phyloP scores from a whole-genome alignment of 2,329 filamentous ascomycete genomes.

The Colletotrichum neosansevieriae region DNA sequence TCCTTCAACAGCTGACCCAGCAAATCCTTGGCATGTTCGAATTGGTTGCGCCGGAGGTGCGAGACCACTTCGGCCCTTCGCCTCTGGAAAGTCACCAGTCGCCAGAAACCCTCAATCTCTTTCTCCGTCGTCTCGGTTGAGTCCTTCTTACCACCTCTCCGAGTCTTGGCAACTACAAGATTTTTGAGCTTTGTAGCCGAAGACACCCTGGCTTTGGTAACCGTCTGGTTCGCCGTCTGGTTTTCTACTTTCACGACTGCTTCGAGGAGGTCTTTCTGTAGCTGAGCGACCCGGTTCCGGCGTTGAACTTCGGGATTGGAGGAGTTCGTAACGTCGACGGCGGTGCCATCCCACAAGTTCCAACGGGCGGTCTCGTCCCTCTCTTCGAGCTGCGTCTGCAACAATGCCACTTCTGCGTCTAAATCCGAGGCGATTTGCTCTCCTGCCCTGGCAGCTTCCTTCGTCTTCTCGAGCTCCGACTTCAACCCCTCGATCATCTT shows the following conservation, averaged over 20 bases:
- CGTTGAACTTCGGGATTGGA: not conserved
- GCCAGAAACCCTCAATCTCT: constrained; percentile 16
- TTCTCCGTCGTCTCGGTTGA: not conserved
- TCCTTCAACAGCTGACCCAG: constrained; percentile 11
- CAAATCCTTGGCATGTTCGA: not conserved
- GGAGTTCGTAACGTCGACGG: not conserved
- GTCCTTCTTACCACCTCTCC: not conserved
- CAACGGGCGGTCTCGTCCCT: constrained; percentile 15
- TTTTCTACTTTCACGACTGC: not conserved
- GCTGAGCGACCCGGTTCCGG: not conserved
- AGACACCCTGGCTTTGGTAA: not conserved
- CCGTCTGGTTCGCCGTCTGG: not conserved
- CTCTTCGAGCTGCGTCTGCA: constrained; percentile 19
- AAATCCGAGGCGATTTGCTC: not conserved
- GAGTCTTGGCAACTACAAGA: not conserved
- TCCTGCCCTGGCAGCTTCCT: not conserved
- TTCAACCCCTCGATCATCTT: not conserved
- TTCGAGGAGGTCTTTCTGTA: constrained; percentile 13
- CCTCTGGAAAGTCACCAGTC: constrained; percentile 27
- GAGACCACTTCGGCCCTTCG: constrained; percentile 20
- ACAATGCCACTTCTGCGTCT: not conserved
- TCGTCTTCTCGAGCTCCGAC: not conserved
- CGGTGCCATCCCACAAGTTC: not conserved
- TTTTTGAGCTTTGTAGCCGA: not conserved
- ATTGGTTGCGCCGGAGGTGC: constrained; percentile 7